phyloP scores from a whole-genome alignment of 306 rosid genomes.

The Sphenostylis stenocarpa region DNA sequence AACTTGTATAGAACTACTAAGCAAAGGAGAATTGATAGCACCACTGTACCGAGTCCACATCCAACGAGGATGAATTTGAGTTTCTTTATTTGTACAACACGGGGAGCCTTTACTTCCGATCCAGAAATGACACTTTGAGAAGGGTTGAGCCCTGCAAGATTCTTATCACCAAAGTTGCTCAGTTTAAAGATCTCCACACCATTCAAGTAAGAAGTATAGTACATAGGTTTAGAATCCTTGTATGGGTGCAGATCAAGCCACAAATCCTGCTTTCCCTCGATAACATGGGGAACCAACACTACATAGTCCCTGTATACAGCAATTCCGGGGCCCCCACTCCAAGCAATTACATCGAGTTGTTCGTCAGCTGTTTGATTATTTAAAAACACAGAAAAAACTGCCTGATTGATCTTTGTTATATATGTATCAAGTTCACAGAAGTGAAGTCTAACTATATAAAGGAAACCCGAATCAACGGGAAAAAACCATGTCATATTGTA shows the following conservation, averaged over 20 bases:
- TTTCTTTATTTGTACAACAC: background rate
- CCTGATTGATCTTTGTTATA: background rate
- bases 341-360: background rate
- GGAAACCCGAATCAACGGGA: slow-evolving; percentile 46
- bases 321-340: slow-evolving; percentile 31
- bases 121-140: background rate
- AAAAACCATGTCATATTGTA: slow-evolving; percentile 42
- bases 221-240: background rate
- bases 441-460: slow-evolving; percentile 55
- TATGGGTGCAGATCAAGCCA: slow-evolving; percentile 39
- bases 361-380: slow-evolving; percentile 38
- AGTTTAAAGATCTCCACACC: slow-evolving; percentile 47
- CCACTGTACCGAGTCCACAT: background rate
- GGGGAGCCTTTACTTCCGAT: background rate
- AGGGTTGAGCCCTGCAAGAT: slow-evolving; percentile 29
- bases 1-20: background rate
- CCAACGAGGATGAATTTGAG: background rate
- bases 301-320: slow-evolving; percentile 29
- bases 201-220: slow-evolving; percentile 26
- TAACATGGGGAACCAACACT: slow-evolving; percentile 21
- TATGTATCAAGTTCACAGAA: slow-evolving; percentile 21
- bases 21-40: slow-evolving; percentile 15
- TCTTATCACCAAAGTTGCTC: background rate
- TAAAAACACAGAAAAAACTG: slow-evolving; percentile 35
- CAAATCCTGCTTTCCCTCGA: slow-evolving; percentile 39